Conservation (phyloP, 331 rosid species). For the Stylosanthes scabra region DNA sequence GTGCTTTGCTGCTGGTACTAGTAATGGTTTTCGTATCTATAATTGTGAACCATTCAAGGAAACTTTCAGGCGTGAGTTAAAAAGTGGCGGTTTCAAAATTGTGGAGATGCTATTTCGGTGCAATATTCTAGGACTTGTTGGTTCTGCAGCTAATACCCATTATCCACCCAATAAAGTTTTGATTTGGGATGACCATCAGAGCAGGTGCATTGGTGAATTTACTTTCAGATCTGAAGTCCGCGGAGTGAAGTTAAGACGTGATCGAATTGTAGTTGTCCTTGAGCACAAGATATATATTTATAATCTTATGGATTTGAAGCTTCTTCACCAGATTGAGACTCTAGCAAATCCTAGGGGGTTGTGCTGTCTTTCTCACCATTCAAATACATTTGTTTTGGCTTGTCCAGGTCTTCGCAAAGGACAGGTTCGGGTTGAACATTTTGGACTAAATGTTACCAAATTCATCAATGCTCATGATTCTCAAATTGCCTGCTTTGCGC, state of each 20-base stretch:
- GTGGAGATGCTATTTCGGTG: conserved; percentile 93
- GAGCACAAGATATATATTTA: conserved; percentile 93
- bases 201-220: conserved; percentile 84
- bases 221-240: conserved; percentile 86
- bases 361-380: conserved; percentile 84
- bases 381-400: conserved; percentile 85
- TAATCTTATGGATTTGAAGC: conserved; percentile 78
- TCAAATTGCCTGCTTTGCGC: conserved; percentile 76
- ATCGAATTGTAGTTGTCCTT: conserved; percentile 84
- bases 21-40: conserved; percentile 82
- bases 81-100: conserved; percentile 79
- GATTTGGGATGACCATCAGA: conserved; percentile 97
- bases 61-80: conserved; percentile 85
- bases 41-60: conserved; percentile 90
- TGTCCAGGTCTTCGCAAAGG: conserved; percentile 87
- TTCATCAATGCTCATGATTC: conserved; percentile 82
- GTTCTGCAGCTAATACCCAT: conserved; percentile 71
- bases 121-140: conserved; percentile 96
- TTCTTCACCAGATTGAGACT: conserved; percentile 90
- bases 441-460: conserved; percentile 83
- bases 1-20: conserved; percentile 92
- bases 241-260: conserved; percentile 82
- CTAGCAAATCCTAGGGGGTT: conserved; percentile 86
- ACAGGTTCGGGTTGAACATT: conserved; percentile 86
- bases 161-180: conserved; percentile 88